Conservation (phyloP, 176 grass and related monocot genomes). For the Luzula sylvatica region DNA sequence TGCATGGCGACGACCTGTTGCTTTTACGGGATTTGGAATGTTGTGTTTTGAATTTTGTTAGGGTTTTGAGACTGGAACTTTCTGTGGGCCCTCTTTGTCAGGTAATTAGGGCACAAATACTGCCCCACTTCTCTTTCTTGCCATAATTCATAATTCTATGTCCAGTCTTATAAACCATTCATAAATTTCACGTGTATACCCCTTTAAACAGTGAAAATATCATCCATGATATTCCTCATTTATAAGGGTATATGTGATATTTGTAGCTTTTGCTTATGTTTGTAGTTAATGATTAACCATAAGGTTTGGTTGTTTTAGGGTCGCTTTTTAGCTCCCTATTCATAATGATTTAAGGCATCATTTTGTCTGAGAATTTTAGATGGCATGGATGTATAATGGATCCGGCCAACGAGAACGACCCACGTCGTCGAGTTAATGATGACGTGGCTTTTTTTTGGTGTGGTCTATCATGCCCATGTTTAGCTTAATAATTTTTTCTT, state of each 20-base stretch:
- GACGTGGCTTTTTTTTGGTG: too few relatives aligned
- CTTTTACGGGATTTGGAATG: conserved; percentile 18
- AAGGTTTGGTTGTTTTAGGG: conserved; percentile 1
- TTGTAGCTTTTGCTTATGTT: too few relatives aligned
- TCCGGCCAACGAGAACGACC: too few relatives aligned
- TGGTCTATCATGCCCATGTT: too few relatives aligned
- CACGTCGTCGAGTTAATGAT: too few relatives aligned
- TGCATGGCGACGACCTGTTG: conserved; percentile 19
- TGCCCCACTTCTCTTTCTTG: neutral
- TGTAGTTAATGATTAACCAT: neutral
- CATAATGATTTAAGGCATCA: conserved; percentile 7
- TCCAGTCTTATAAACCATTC: neutral
- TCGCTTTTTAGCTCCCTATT: conserved; percentile 7
- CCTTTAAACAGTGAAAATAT: neutral
- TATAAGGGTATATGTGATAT: too few relatives aligned
- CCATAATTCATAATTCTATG: neutral
- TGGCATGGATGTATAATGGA: too few relatives aligned
- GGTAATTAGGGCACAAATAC: conserved; percentile 17
- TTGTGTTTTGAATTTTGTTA: conserved; percentile 11
- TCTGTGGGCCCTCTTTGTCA: conserved; percentile 7
- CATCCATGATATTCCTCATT: neutral
- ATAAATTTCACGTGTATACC: neutral
- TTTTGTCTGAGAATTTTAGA: too few relatives aligned
- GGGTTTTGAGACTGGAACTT: conserved; percentile 8
- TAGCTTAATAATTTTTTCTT: too few relatives aligned